Evolutionary conservation across 192 early-diverging fungal genomes (phyloP).

Genomic region (Entrophospora sp.): DNA sequence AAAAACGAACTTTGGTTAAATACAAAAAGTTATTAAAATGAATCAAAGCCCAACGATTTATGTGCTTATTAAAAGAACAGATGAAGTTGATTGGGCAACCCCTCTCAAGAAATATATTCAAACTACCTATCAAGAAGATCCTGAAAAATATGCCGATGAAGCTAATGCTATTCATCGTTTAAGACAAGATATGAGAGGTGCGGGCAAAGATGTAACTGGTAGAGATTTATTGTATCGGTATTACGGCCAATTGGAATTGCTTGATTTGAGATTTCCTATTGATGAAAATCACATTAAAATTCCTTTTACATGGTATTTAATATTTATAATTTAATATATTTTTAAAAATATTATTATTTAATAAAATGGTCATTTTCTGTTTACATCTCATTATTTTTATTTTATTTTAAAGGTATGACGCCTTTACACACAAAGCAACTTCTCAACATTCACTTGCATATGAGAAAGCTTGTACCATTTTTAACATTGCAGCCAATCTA

Average conservation of each 20-base stretch:
- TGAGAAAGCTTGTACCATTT: slow-evolving; percentile 93
- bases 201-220: slow-evolving; percentile 88
- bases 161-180: slow-evolving; percentile 80
- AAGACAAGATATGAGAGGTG: slow-evolving; percentile 92
- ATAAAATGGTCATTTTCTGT: no score
- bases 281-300: slow-evolving; percentile 88
- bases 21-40: slow-evolving; percentile 12
- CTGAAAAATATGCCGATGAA: slow-evolving; percentile 78
- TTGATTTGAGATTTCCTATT: slow-evolving; percentile 88
- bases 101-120: slow-evolving; percentile 83
- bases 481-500: slow-evolving; percentile 82
- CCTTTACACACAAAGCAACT: slow-evolving; percentile 69
- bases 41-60: slow-evolving; percentile 47
- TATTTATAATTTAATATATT: background rate
- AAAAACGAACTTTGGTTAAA: background rate
- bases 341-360: no score
- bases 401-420: slow-evolving; percentile 52
- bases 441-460: slow-evolving; percentile 92
- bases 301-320: slow-evolving; percentile 76
- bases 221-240: slow-evolving; percentile 93
- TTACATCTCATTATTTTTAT: background rate
- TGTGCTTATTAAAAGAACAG: slow-evolving; percentile 77
- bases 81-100: slow-evolving; percentile 83
- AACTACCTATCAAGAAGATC: slow-evolving; percentile 83
- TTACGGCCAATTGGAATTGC: slow-evolving; percentile 90